Evolutionary conservation across 371 early-diverging fungal species (phyloP), one percentile per base, ranked within the genome.

Genomic region (Mucor racemosus): DNA sequence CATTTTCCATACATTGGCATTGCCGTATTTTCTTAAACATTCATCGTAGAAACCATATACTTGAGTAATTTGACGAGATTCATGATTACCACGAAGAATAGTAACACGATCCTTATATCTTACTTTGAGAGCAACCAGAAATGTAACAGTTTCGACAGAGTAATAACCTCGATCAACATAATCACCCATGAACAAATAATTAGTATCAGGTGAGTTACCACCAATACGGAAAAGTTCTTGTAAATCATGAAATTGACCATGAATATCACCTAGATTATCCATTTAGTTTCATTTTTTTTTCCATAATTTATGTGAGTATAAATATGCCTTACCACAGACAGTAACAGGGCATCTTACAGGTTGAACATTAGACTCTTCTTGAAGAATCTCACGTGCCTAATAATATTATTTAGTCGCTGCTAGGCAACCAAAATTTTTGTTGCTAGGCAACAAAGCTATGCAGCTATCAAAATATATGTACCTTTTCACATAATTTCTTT

Each of bases 121-220:
- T 63, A 97, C 96, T 85, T 99, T 99, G 64, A 99, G 86, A 19
- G 91, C 92, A 74, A 99, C 88, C 46, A 99, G 79, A 60, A 99
- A 75, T 31, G 97, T 94, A 66, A 99, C 94, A 7, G 99, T 98
- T 76, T 99, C 99, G 62, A 99, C 87, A 72, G 95, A 95, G 84
- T 98, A 97, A 80, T 97, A 98, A 19, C 99, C 99, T 62, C 99
- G 90, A 84, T 99, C 99, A 10, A 99, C 99, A 88, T 98, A 99
- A 75, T 99, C 99, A 26, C 99, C 99, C 98, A 99, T 98, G 77
- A 99, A 99, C 66, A 98, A 89, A 80, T 99, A 99, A 78, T 95
- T 97, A 26, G 99, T 99, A 66, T 93, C 90, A 7, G 99, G 98
- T 13, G 97, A 91, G 76, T 97, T 93, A 21, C 99, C 99, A 44